Conservation (phyloP, 257 asterid genomes). For the Nicotiana tomentosiformis region DNA sequence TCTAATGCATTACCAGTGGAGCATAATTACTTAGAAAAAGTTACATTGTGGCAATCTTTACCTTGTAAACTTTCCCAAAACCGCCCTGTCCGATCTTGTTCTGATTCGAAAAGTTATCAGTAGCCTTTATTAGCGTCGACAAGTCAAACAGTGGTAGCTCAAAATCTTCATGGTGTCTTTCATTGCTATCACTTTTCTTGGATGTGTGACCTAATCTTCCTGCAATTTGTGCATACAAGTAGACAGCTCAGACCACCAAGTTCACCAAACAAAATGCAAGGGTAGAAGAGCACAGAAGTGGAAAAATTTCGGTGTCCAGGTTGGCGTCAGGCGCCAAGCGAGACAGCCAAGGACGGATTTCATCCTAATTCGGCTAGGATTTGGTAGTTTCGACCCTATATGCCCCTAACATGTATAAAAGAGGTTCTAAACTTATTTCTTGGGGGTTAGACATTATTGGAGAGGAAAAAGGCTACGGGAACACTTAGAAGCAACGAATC, state of each 20-base stretch:
- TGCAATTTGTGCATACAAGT: not conserved
- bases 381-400: too few relatives aligned
- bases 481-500: too few relatives aligned
- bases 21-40: not conserved
- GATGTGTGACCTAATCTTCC: not conserved
- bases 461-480: too few relatives aligned
- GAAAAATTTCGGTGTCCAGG: too few relatives aligned
- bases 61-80: constrained; percentile 33
- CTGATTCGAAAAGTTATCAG: constrained; percentile 20
- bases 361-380: too few relatives aligned
- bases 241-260: not conserved
- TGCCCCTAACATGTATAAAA: too few relatives aligned
- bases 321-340: too few relatives aligned
- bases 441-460: too few relatives aligned
- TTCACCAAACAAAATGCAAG: not conserved
- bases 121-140: constrained; percentile 18
- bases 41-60: not conserved
- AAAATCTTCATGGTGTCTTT: not conserved
- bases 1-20: not conserved
- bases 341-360: too few relatives aligned
- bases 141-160: constrained; percentile 27
- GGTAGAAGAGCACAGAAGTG: too few relatives aligned
- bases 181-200: not conserved
- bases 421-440: too few relatives aligned
- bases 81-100: constrained; percentile 33